Evolutionary conservation across 768 basidiomycete genomes (phyloP).

Genomic region (Leccinum olivaceopallidum): DNA sequence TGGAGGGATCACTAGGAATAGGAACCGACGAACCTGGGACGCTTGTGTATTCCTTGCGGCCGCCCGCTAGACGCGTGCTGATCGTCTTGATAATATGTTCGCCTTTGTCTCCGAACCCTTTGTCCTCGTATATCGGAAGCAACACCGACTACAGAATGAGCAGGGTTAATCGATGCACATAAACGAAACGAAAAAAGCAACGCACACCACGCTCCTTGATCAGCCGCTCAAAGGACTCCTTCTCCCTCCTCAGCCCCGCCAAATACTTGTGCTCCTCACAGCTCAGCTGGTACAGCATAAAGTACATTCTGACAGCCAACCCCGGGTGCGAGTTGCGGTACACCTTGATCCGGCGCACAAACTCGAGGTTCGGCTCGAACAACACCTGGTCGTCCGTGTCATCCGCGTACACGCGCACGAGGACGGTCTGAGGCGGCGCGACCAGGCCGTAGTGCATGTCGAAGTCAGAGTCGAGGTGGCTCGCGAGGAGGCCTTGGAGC

Average conservation of each 20-base stretch:
- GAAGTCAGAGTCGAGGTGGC: conserved; percentile 56
- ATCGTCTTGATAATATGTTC: conserved; percentile 78
- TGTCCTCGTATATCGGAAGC: conserved; percentile 74
- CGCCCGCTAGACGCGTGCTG: conserved; percentile 84
- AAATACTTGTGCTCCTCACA: conserved; percentile 97
- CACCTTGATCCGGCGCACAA: conserved; percentile 90
- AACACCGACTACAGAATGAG: too few species aligned
- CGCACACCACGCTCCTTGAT: conserved; percentile 91
- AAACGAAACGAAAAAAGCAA: conserved; percentile 14
- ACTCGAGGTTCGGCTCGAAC: conserved; percentile 94
- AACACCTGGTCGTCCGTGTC: conserved; percentile 91
- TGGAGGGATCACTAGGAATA: neutral
- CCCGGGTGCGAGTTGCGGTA: conserved; percentile 80
- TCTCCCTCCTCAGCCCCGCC: conserved; percentile 84
- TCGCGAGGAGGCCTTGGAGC: conserved; percentile 27
- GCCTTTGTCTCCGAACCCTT: conserved; percentile 37
- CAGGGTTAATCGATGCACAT: neutral
- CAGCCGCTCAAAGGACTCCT: conserved; percentile 88
- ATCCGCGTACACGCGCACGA: conserved; percentile 87
- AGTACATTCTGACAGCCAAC: conserved; percentile 85
- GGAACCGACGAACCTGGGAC: conserved; percentile 47
- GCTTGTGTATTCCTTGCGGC: conserved; percentile 69
- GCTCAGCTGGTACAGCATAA: conserved; percentile 91
- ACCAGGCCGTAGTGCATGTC: conserved; percentile 81
- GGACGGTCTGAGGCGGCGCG: conserved; percentile 72